Evolutionary conservation across 306 rosid genomes (phyloP), one percentile per base, ranked within the genome.

Genomic region (Cucurbita pepo): DNA sequence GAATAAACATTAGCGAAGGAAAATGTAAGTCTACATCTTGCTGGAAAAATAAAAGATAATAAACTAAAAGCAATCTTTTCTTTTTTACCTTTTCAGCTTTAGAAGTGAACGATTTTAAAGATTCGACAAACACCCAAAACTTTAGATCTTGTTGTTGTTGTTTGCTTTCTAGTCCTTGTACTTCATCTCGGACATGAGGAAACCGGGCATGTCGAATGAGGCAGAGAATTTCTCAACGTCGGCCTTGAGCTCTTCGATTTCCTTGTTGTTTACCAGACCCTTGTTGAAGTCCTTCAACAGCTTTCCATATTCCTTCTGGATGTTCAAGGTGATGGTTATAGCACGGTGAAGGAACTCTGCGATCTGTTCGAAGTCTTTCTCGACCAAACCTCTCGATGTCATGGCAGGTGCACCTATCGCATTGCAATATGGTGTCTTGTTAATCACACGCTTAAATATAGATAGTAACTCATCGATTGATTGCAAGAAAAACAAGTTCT

Each of bases 261-360:
- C 90, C 83, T 92, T 88, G 85, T 89, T 92, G 85, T 86, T 88
- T 73, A 80, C 85, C 63, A 92, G 77, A 2, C 97, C 97, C 85
- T 89, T 92, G 91, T 88, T 92, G 92, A 92, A 92, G 85, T 92
- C 97, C 84, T 92, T 92, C 89, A 92, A 80, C 62, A 92, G 89
- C 79, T 92, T 89, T 57, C 97, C 97, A 43, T 76, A 36, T 76
- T 92, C 90, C 78, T 83, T 89, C 80, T 89, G 97, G 80, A 92
- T 84, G 61, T 62, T 82, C 82, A 92, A 73, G 69, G 97, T 92
- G 72, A 86, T 69, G 52, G 83, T 72, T 71, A 92, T 92, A 0
- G 97, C 96, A n/a, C 91, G 87, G 82, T 92, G 96, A 77, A 92
- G 96, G 85, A 92, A 89, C 79, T 88, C 97, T n/a, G 84, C 97